Percentiles rank a stretch among this genome's conserved stretches.
Evolutionary conservation across 208 protist species (phyloP).

Genomic region (Leishmania lainsoni): DNA sequence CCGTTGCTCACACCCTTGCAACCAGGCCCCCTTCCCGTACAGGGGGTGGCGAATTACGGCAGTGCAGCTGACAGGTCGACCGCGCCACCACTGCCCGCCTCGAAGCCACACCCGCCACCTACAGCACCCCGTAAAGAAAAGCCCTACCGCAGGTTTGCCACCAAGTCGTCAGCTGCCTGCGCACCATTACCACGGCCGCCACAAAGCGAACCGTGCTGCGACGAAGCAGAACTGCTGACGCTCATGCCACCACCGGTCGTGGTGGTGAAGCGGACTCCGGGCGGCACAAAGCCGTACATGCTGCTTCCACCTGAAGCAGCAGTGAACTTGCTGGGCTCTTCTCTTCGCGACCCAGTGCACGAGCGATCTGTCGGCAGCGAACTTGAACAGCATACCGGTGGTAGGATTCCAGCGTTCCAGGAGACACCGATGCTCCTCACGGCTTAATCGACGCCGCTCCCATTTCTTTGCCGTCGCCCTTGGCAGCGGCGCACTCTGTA

Average conservation of each 20-base stretch:
- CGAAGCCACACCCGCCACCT: not conserved
- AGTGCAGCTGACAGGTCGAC: not conserved
- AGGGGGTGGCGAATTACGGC: constrained; percentile 7
- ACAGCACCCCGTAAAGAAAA: not conserved
- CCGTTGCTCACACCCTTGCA: constrained; percentile 19
- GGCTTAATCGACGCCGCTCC: not conserved
- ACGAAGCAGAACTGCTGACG: not conserved
- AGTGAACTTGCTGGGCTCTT: constrained; percentile 14
- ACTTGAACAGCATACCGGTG: not conserved
- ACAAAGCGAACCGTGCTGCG: not conserved
- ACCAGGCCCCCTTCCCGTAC: constrained; percentile 19
- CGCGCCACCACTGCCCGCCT: not conserved
- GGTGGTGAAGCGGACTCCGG: constrained; percentile 13
- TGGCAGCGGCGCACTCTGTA: constrained; percentile 22
- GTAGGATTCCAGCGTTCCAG: not conserved
- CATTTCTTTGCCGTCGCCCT: not conserved
- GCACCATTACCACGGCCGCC: not conserved
- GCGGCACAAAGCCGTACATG: constrained; percentile 20
- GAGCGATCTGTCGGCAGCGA: not conserved
- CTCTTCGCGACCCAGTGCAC: not conserved
- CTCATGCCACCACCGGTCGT: constrained; percentile 10
- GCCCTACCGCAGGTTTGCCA: not conserved
- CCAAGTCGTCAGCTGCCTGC: not conserved
- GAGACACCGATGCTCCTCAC: not conserved
- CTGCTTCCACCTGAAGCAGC: constrained; percentile 27